Conservation (phyloP, 257 asterid species). For the Solanum chmielewskii region DNA sequence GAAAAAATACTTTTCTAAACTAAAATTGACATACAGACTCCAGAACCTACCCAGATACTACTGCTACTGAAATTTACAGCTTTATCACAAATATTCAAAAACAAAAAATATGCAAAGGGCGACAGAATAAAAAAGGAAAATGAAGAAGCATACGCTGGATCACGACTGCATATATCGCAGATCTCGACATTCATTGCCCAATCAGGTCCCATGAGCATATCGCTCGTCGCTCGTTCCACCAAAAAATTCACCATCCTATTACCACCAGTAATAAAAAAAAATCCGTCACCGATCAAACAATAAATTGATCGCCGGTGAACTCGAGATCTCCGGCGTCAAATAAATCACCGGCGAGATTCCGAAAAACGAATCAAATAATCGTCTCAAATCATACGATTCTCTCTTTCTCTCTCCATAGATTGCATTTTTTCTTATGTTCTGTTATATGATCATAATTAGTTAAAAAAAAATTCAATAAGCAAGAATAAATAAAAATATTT, state of each 20-base stretch:
- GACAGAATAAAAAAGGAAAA: neutral
- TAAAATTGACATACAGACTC: neutral
- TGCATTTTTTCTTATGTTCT: neutral
- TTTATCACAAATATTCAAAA: neutral
- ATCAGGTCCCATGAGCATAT: constrained; percentile 39
- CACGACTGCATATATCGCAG: constrained; percentile 32
- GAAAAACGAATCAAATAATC: neutral
- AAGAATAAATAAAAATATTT: neutral
- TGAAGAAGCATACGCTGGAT: constrained; percentile 17
- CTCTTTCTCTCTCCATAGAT: neutral
- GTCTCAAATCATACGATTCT: neutral
- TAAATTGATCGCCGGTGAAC: neutral
- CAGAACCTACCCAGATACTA: neutral
- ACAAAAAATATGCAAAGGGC: neutral
- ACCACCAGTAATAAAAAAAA: neutral
- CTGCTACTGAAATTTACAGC: neutral
- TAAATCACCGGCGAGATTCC: neutral
- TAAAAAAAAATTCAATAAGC: no score
- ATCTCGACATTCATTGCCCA: constrained; percentile 41
- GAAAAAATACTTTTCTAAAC: neutral
- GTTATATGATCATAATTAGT: neutral
- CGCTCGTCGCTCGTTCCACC: constrained; percentile 46
- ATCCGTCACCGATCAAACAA: neutral
- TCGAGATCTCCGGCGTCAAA: neutral
- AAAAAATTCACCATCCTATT: constrained; percentile 23